Evolutionary conservation across 2,329 filamentous ascomycete species (phyloP), one percentile per base, ranked within the genome.

Genomic region (Fusarium coicis): DNA sequence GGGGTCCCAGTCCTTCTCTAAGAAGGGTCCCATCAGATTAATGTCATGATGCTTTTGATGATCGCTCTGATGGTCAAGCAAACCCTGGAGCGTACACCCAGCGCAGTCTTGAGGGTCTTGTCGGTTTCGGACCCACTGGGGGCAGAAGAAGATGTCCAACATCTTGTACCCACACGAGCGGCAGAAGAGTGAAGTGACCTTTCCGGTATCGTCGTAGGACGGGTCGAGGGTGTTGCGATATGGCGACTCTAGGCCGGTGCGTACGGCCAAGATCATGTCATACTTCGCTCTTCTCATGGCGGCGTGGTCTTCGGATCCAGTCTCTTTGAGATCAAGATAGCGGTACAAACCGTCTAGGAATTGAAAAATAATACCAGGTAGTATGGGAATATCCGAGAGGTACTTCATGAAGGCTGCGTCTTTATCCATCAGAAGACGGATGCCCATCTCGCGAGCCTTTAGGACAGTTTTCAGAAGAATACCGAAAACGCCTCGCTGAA

Each of bases 321-420:
- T 34, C 7, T 56, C 55, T 6, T 70, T 54, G 7, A 78, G 39
- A 11, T 80, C 74, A 3, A 79, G 53, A 23, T 79, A 78, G 3
- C 82, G 80, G 23, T 80, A 72, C 3, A 83, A 47, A 1, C 77
- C 82, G 49, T 83, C 81, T 1, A 84, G 70, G 26, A 83, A 84
- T 0, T 56, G 62, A 5, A 75, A 74, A 1, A 82, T 73, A 0
- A 78, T 77, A 0, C 80, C 63, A 1, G 81, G 79, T 2, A 76
- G 42, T 28, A 79, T 76, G 1, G 82, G 82, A 0, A 83, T 42
- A 19, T 76, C 67, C 3, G 62, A 70, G 1, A 83, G 57, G 26
- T 76, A 84, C 1, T 70, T 69, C 30, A 77, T 66, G 14, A 84
- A 80, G 0, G 81, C 81, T 7, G 75, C 66, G 4, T 71, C 69